These are phyloP conservation scores for Aspergillus sp. DNA, from an alignment of 2,329 filamentous ascomycete species.

Conservation along the genomic window DNA sequence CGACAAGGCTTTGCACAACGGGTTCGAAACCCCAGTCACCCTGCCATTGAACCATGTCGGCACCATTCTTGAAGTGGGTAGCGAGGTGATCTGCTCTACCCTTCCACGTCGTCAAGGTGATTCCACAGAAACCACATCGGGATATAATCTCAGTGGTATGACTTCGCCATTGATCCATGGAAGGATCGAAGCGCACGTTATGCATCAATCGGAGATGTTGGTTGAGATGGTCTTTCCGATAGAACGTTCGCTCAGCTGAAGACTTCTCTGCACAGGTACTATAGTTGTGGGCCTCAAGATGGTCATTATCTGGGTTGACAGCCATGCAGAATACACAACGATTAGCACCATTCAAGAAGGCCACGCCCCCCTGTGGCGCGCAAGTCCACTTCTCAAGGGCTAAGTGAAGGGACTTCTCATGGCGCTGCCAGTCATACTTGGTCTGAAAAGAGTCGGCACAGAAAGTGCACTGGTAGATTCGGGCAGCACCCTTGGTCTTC, in stretches of 20 bases:
- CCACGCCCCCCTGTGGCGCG: conserved; percentile 56
- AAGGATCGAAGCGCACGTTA: conserved; percentile 53
- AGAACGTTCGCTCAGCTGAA: conserved; percentile 60
- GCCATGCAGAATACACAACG: conserved; percentile 61
- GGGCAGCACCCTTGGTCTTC: conserved; percentile 41
- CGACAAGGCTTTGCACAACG: conserved; percentile 34
- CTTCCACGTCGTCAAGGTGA: conserved; percentile 45
- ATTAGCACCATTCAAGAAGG: conserved; percentile 50
- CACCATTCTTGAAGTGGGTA: conserved; percentile 39
- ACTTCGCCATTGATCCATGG: conserved; percentile 61
- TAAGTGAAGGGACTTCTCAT: conserved; percentile 59
- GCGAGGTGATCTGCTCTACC: conserved; percentile 41
- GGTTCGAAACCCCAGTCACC: conserved; percentile 44
- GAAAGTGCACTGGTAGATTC: conserved; percentile 60
- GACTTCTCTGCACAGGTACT: conserved; percentile 61
- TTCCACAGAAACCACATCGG: conserved; percentile 46
- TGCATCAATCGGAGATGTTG: conserved; percentile 63
- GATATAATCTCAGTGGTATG: conserved; percentile 55
- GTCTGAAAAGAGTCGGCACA: conserved; percentile 57
- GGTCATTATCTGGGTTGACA: conserved; percentile 54
- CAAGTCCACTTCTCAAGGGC: conserved; percentile 61
- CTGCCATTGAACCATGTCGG: conserved; percentile 39
- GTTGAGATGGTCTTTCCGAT: conserved; percentile 62
- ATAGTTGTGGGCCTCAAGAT: conserved; percentile 62
- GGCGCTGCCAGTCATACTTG: conserved; percentile 61